Evolutionary conservation across 2,329 filamentous ascomycete genomes (phyloP).

Genomic region (Neospermospora avenae): DNA sequence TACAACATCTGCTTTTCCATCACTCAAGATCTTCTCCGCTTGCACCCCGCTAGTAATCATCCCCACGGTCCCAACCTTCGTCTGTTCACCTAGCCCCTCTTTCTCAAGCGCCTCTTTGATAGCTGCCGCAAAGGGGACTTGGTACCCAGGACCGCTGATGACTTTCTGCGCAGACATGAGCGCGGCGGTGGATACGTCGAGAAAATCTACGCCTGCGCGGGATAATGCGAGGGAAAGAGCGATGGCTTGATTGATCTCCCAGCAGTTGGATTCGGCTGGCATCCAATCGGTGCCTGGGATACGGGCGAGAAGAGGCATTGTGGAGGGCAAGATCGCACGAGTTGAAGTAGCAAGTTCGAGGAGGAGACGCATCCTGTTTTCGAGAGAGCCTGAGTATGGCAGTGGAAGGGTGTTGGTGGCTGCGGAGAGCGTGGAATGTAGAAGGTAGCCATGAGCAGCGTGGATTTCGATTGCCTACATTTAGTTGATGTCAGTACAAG

Average conservation of each 20-base stretch:
- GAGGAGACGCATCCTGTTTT: conserved; percentile 65
- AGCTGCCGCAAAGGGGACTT: conserved; percentile 65
- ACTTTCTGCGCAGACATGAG: conserved; percentile 49
- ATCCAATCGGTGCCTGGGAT: conserved; percentile 76
- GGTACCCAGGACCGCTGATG: conserved; percentile 60
- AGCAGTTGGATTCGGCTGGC: conserved; percentile 55
- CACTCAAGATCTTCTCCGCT: conserved; percentile 45
- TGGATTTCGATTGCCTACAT: conserved; percentile 64
- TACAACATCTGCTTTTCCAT: conserved; percentile 42
- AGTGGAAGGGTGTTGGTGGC: conserved; percentile 66
- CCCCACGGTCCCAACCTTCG: conserved; percentile 47
- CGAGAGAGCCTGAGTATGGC: conserved; percentile 61
- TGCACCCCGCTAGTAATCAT: conserved; percentile 44
- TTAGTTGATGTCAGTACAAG: not conserved
- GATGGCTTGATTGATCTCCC: conserved; percentile 63
- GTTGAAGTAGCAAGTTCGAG: conserved; percentile 64
- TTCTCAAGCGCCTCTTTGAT: conserved; percentile 57
- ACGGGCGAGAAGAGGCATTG: conserved; percentile 68
- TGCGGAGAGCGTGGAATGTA: conserved; percentile 66
- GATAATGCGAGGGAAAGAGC: conserved; percentile 60
- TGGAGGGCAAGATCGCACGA: conserved; percentile 57
- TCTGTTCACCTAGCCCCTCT: conserved; percentile 52
- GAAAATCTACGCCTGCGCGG: conserved; percentile 63
- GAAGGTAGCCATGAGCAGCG: conserved; percentile 72
- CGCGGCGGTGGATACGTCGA: conserved; percentile 73